Conservation (phyloP, 1,284 basidiomycete genomes). For the Kwoniella shivajii region DNA sequence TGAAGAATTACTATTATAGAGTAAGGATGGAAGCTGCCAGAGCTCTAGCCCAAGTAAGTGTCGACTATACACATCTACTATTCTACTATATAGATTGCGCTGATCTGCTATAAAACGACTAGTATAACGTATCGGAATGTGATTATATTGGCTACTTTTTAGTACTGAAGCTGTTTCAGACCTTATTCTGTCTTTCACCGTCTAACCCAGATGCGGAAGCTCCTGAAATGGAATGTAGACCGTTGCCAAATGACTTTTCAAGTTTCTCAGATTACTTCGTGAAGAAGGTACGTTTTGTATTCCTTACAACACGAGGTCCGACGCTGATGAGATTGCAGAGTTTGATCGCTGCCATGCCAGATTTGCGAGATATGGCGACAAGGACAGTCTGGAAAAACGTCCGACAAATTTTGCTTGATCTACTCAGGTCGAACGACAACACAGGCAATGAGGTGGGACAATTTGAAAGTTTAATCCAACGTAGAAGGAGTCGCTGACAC, state of each 20-base stretch:
- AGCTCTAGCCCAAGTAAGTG: slow-evolving; percentile 77
- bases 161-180: slow-evolving; percentile 86
- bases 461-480: background rate
- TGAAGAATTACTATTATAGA: slow-evolving; percentile 96
- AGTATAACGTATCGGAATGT: slow-evolving; percentile 44
- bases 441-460: slow-evolving; percentile 77
- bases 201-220: slow-evolving; percentile 75
- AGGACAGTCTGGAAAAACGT: slow-evolving; percentile 70
- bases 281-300: slow-evolving; percentile 67
- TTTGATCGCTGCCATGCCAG: slow-evolving; percentile 39
- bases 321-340: slow-evolving; percentile 16
- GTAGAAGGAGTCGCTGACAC: background rate
- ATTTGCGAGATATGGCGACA: slow-evolving; percentile 39
- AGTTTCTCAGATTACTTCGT: slow-evolving; percentile 93
- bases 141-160: slow-evolving; percentile 82
- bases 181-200: slow-evolving; percentile 88
- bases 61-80: background rate
- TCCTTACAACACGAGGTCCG: background rate
- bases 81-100: background rate
- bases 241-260: slow-evolving; percentile 90
- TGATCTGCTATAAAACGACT: background rate
- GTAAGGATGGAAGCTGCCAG: slow-evolving; percentile 92
- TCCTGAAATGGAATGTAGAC: slow-evolving; percentile 80
- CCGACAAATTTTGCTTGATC: slow-evolving; percentile 86
- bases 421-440: slow-evolving; percentile 92